Conservation (phyloP, 352 stramenopile species). For the Globisporangium nunn region DNA sequence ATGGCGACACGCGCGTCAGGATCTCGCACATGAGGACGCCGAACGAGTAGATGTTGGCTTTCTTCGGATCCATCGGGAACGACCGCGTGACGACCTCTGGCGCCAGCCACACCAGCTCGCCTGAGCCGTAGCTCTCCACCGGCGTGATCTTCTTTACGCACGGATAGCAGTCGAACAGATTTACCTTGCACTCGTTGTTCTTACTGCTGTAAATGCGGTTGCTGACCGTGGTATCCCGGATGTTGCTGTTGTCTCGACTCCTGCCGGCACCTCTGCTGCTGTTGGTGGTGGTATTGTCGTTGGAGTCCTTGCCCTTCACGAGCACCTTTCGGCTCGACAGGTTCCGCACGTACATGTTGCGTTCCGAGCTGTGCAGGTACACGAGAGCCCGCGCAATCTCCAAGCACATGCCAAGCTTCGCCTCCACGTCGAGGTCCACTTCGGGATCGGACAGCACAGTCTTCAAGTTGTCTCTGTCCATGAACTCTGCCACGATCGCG, state of each 20-base stretch:
- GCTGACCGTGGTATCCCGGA: background rate
- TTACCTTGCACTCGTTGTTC: constrained; percentile 40
- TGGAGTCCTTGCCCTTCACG: constrained; percentile 22
- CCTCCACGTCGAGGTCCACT: constrained; percentile 41
- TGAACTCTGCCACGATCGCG: constrained; percentile 62
- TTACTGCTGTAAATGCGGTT: background rate
- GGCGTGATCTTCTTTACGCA: constrained; percentile 21
- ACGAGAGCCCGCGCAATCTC: constrained; percentile 52
- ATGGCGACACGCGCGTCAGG: constrained; percentile 40
- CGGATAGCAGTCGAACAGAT: constrained; percentile 47
- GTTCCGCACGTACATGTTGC: constrained; percentile 36
- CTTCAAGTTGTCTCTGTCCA: constrained; percentile 63
- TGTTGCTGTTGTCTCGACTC: background rate
- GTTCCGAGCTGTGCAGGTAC: constrained; percentile 51
- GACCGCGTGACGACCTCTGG: constrained; percentile 46
- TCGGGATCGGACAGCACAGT: constrained; percentile 48
- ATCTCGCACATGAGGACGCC: constrained; percentile 56
- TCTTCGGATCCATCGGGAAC: constrained; percentile 34
- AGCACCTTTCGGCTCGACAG: constrained; percentile 56
- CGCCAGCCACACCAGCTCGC: constrained; percentile 40
- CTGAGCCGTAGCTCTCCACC: constrained; percentile 31
- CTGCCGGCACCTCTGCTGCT: background rate
- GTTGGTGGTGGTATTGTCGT: background rate
- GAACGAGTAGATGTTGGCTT: constrained; percentile 61
- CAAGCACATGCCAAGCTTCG: constrained; percentile 58